Evolutionary conservation across 148 eudicot species (phyloP).

Genomic region (Bassia scoparia): DNA sequence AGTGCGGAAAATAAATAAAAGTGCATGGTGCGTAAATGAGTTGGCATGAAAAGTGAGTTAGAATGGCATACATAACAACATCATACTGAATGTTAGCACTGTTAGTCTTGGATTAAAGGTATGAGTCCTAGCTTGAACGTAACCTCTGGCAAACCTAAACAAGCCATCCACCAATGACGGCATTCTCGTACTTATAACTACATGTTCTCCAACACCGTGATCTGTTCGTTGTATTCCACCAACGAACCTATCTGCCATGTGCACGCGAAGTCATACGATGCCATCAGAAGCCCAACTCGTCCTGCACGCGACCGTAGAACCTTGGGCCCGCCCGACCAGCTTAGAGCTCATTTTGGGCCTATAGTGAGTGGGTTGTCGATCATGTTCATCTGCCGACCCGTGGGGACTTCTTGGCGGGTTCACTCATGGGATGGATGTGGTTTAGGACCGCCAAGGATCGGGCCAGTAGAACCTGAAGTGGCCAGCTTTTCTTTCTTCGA

Average conservation of each 20-base stretch:
- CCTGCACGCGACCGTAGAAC: conserved; percentile 34
- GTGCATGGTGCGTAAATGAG: too few relatives aligned
- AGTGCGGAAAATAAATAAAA: too few relatives aligned
- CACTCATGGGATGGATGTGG: conserved; percentile 36
- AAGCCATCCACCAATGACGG: conserved; percentile 36
- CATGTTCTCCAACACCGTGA: conserved; percentile 32
- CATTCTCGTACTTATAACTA: conserved; percentile 31
- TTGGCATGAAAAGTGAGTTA: conserved; percentile 7
- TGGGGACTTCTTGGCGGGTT: conserved; percentile 22
- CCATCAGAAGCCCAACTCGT: conserved; percentile 35
- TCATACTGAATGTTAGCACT: conserved; percentile 34
- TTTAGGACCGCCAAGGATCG: conserved; percentile 41
- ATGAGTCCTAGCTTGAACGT: conserved; percentile 32
- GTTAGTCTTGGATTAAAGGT: conserved; percentile 16
- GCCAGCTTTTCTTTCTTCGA: too few relatives aligned
- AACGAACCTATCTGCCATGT: too few relatives aligned
- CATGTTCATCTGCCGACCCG: conserved; percentile 35
- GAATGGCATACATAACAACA: conserved; percentile 36
- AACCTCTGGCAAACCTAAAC: conserved; percentile 38
- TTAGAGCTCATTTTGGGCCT: conserved; percentile 25
- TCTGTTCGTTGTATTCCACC: conserved; percentile 35
- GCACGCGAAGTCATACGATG: conserved; percentile 36
- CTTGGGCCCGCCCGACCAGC: conserved; percentile 38
- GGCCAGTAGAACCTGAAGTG: conserved; percentile 66
- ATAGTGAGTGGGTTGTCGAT: conserved; percentile 35